A percentile compares a stretch with the other conserved stretches of the same genome.
These are phyloP conservation scores for Lineolata rhizophorae DNA, from an alignment of 495 filamentous ascomycete genomes.

Conservation along the genomic window DNA sequence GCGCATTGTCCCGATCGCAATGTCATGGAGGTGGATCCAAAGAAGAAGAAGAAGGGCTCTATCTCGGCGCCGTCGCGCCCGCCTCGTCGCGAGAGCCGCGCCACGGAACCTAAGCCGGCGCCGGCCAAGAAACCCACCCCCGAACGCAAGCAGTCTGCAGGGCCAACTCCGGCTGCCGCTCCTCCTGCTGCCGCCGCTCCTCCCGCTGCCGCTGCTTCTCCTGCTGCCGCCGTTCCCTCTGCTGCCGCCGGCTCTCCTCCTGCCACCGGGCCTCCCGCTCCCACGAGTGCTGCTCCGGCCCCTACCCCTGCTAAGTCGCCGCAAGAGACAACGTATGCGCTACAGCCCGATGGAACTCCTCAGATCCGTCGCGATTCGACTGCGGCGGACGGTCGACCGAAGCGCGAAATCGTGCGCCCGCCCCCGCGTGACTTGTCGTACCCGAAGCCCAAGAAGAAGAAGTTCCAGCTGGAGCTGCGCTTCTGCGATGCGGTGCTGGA, in stretches of 20 bases:
- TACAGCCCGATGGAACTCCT: constrained; percentile 67
- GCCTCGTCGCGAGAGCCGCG: constrained; percentile 9
- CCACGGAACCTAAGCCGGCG: constrained; percentile 8
- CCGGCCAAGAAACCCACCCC: too few relatives aligned
- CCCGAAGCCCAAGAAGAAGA: constrained; percentile 78
- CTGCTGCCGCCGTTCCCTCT: constrained; percentile 3
- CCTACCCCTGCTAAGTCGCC: constrained; percentile 15
- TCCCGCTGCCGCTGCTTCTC: constrained; percentile 24
- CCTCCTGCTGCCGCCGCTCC: constrained; percentile 17
- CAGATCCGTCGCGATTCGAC: constrained; percentile 79
- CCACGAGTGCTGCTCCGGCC: constrained; percentile 12
- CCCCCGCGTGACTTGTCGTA: constrained; percentile 74
- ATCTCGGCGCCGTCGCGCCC: constrained; percentile 14
- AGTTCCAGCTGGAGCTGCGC: constrained; percentile 64
- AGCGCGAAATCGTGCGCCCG: constrained; percentile 83
- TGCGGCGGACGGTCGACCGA: constrained; percentile 52
- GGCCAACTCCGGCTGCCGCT: too few relatives aligned
- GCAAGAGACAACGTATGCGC: constrained; percentile 53
- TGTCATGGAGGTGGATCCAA: constrained; percentile 33
- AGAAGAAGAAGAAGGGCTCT: constrained; percentile 31
- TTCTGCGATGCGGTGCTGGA: constrained; percentile 71
- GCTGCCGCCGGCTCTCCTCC: constrained; percentile 1
- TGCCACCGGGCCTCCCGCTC: constrained; percentile 8
- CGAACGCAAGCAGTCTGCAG: too few relatives aligned
- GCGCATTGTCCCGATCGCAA: too few relatives aligned